Evolutionary conservation across 495 filamentous ascomycete species (phyloP), one percentile per base, ranked within the genome.

Genomic region (Daldinia grandis): DNA sequence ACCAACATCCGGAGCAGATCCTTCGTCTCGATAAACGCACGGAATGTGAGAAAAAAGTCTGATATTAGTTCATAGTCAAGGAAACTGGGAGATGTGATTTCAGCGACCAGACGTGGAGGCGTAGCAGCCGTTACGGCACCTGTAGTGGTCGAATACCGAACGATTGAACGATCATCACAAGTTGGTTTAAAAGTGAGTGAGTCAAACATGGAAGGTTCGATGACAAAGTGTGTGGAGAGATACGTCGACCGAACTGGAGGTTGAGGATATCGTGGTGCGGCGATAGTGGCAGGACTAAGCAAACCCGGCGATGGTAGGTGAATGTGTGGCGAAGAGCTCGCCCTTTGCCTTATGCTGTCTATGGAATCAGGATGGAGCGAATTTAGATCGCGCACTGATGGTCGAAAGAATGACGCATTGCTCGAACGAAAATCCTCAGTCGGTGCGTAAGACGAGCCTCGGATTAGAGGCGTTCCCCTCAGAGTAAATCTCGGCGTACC

Each of bases 31-130:
- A 98, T 81, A 74, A 97, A 99, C 6, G 89, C 86, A 25, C 95
- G 93, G 71, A 91, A 98, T 1, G 96, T 98, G 38, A 99, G 88
- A 74, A 99, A 99, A 82, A 99, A 99, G 78, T 98, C 95, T 0
- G 96, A 98, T 1, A 99, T 86, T 5, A 99, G 87, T 76, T 98
- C 95, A 78, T 99, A 99, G 78, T 99, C 95, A 67, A 99, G 87
- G 77, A 98, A 98, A 54, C 88, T 91, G 19, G 94, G 92, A 17
- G 96, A 98, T 4, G 95, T 98, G 64, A 99, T 97, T 78, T 99
- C 93, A n/a, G 94, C 95, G 50, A 99, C 92, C 35, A 99, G 87
- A 12, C 96, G 89, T 8, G 93, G 91, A 1, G 95, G 93, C 0
- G 93, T 97, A 15, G 96, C 95, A 53, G 96, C 95, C 35, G 87